Conservation (phyloP, 768 basidiomycete species). For the Trametes gibbosa region DNA sequence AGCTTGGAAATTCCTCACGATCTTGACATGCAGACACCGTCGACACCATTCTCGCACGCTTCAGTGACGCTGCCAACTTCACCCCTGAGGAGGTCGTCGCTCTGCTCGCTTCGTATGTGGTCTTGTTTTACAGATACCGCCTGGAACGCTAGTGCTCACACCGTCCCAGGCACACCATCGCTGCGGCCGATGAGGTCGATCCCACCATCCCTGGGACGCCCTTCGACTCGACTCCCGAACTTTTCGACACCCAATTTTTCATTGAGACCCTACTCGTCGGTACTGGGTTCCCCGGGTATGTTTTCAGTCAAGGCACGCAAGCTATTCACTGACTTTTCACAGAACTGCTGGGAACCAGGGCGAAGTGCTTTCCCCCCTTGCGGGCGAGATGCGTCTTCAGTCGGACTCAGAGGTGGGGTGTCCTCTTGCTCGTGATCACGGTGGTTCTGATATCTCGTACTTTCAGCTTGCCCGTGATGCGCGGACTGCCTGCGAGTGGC, state of each 20-base stretch:
- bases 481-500: slow-evolving; percentile 34
- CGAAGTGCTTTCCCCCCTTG: slow-evolving; percentile 29
- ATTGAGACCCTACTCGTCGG: slow-evolving; percentile 27
- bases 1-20: not conserved
- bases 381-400: slow-evolving; percentile 33
- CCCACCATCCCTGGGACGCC: slow-evolving; percentile 23
- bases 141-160: not conserved
- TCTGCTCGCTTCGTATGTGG: slow-evolving; percentile 23
- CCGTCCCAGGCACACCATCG: slow-evolving; percentile 15
- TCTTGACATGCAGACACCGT: slow-evolving; percentile 11
- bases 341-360: slow-evolving; percentile 25
- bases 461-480: slow-evolving; percentile 29
- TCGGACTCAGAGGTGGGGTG: slow-evolving; percentile 26
- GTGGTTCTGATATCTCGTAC: not conserved
- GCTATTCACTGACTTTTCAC: not conserved
- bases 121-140: not conserved
- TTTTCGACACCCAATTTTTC: slow-evolving; percentile 30
- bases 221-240: slow-evolving; percentile 26
- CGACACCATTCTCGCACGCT: slow-evolving; percentile 22
- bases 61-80: slow-evolving; percentile 19
- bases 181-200: slow-evolving; percentile 27
- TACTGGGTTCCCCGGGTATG: slow-evolving; percentile 28
- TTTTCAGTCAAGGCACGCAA: not conserved
- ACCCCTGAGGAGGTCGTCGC: slow-evolving; percentile 21
- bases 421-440: too few species aligned